These are phyloP conservation scores for Termitomyces titanicus DNA, from an alignment of 768 basidiomycete genomes.

Conservation along the genomic window DNA sequence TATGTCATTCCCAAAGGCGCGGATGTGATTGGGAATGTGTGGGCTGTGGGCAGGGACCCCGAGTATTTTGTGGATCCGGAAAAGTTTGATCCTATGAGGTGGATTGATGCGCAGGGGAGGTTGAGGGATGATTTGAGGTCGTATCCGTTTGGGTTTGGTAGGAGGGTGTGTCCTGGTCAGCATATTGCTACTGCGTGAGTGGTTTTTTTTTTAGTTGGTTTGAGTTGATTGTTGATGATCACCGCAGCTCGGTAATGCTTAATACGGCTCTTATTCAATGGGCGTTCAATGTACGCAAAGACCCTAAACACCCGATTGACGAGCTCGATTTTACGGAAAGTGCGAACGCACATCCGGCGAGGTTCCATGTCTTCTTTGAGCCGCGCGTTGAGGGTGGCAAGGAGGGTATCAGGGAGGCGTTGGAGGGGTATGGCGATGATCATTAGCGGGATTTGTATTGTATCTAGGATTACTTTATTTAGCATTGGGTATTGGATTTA, in stretches of 20 bases:
- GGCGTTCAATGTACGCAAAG: slow-evolving; percentile 56
- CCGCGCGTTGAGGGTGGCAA: slow-evolving; percentile 35
- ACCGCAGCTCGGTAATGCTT: slow-evolving; percentile 56
- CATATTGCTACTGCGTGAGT: slow-evolving; percentile 47
- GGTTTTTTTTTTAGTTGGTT: no score
- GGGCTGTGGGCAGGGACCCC: slow-evolving; percentile 60
- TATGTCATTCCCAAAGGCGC: slow-evolving; percentile 55
- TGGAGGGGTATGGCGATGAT: slow-evolving; percentile 35
- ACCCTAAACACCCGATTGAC: slow-evolving; percentile 55
- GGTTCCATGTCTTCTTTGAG: slow-evolving; percentile 55
- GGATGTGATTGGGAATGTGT: slow-evolving; percentile 57
- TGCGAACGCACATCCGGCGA: slow-evolving; percentile 60
- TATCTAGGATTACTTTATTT: no score
- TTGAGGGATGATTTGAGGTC: slow-evolving; percentile 50
- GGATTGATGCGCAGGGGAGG: slow-evolving; percentile 42
- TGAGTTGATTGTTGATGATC: no score
- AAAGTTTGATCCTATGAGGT: slow-evolving; percentile 53
- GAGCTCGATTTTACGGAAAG: slow-evolving; percentile 58
- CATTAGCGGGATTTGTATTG: no score
- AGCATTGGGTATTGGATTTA: no score
- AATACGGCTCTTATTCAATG: slow-evolving; percentile 62
- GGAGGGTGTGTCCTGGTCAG: slow-evolving; percentile 66
- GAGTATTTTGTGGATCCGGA: slow-evolving; percentile 57
- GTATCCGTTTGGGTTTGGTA: slow-evolving; percentile 56
- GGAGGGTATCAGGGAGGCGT: slow-evolving; percentile 33